phyloP scores from a whole-genome alignment of 176 grass and related monocot species.

The Rhynchospora tenuis region DNA sequence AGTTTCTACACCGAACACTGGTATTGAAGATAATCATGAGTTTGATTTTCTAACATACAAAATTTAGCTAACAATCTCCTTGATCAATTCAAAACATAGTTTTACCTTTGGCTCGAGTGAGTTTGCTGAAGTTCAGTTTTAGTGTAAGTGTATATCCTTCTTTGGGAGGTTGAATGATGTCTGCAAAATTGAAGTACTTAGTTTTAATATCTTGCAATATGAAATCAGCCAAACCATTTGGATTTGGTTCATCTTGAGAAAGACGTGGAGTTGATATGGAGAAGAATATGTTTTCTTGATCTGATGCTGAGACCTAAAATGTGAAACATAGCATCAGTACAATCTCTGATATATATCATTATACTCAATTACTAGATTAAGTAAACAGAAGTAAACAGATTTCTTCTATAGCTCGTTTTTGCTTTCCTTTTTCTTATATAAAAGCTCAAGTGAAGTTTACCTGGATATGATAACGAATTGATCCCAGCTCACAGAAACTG shows the following conservation, averaged over 20 bases:
- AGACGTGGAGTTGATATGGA: constrained; percentile 70
- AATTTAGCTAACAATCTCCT: neutral
- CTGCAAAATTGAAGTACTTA: constrained; percentile 36
- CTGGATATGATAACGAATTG: constrained; percentile 63
- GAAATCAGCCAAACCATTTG: constrained; percentile 39
- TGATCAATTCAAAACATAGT: neutral
- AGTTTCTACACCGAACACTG: neutral
- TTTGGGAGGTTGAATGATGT: constrained; percentile 48
- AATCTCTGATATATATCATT: constrained; percentile 9
- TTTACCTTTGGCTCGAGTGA: constrained; percentile 45
- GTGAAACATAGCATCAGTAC: constrained; percentile 12
- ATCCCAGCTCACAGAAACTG: constrained; percentile 72
- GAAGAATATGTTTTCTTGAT: constrained; percentile 52
- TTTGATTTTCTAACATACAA: neutral
- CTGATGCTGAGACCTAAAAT: constrained; percentile 48
- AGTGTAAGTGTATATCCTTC: constrained; percentile 69
- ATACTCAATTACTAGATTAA: neutral
- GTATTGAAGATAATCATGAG: neutral
- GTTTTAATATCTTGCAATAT: constrained; percentile 57
- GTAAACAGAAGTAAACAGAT: neutral
- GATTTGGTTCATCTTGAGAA: constrained; percentile 24
- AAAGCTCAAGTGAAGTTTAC: constrained; percentile 17
- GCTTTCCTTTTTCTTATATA: neutral
- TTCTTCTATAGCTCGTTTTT: neutral
- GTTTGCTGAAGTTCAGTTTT: constrained; percentile 63